Percentiles rank a stretch among this genome's conserved stretches.
phyloP scores from a whole-genome alignment of 108 stramenopile genomes.

The Cyclostephanos tholiformis region DNA sequence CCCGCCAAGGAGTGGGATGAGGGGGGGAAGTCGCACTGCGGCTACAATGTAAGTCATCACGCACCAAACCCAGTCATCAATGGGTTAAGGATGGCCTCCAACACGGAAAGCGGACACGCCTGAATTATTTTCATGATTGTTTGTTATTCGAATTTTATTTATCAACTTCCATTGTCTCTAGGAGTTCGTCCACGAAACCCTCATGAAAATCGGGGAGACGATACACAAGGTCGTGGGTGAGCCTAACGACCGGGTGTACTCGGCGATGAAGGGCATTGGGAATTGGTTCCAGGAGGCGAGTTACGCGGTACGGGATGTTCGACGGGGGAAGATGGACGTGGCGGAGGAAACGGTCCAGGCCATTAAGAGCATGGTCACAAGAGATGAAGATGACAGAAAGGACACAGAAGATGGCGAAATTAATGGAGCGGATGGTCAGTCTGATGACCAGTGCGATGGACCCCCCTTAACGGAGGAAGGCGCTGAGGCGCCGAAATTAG shows the following conservation, averaged over 20 bases:
- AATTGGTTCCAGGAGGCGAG: constrained; percentile 59
- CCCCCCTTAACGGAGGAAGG: no score
- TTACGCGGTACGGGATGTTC: constrained; percentile 50
- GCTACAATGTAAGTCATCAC: no score
- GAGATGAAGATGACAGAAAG: constrained; percentile 27
- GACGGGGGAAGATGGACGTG: constrained; percentile 40
- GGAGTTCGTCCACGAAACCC: constrained; percentile 55
- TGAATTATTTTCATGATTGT: no score
- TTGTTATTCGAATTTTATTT: no score
- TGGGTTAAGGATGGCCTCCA: no score
- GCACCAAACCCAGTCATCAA: no score
- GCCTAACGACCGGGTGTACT: constrained; percentile 37
- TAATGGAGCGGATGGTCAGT: not conserved
- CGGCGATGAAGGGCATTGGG: constrained; percentile 38
- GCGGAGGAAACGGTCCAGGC: constrained; percentile 26
- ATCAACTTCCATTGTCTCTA: no score
- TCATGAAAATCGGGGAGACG: constrained; percentile 60
- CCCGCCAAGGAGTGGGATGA: constrained; percentile 49
- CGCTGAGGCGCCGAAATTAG: no score
- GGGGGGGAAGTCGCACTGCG: constrained; percentile 60
- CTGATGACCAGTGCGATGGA: not conserved
- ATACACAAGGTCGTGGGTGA: constrained; percentile 62
- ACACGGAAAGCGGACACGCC: no score
- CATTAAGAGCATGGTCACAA: constrained; percentile 15
- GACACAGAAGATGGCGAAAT: not conserved